Base-by-base conservation (phyloP, 106 monocot genomes). In the Dendrobium nobile region DNA sequence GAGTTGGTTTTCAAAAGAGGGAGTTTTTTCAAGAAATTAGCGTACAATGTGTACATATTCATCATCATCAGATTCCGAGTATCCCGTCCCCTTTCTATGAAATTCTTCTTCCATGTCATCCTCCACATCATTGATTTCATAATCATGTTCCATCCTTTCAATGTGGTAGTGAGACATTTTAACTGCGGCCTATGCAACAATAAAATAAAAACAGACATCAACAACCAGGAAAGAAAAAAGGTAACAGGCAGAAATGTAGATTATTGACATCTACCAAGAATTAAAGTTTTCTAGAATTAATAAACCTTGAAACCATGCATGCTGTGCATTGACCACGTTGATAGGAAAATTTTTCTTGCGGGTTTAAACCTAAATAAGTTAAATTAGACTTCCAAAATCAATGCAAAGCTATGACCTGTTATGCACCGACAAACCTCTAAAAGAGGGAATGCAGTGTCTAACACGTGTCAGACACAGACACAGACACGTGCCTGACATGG, bases 61-160 rank as follows among this genome's bases (percentile, higher is more conserved):
- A 33, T 88, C 88, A 47, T 85, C 87, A 58, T 91, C 90, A 56
- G 89, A 93, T 33, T 93, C 93, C 59, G 90, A 87, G 56, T 84
- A 84, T 6, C 72, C 82, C 37, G 85, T 78, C 44, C 75, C 75
- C 78, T 77, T 78, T 61, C 79, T 81, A 20, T 44, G 79, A 47
- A 83, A 82, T 64, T 91, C 91, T 84, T 93, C 93, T 80, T 93
- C 91, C 80, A 91, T 79, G 83, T 93, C 87, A 72, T 91, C 90
- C 15, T 93, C 93, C 26, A 85, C 77, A 77, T 85, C 91, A 26
- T 77, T 85, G 84, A 88, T 87, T 82, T 88, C 91, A 84, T 88
- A 85, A 65, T 65, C 64, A 24, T 65, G 8, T 65, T 65, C 64
- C 64, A 26, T 65, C 15, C 64, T 26, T n/a, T 22, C 64, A 65